Conservation (phyloP, 2,329 filamentous ascomycete genomes). For the Ceratocystis alfenasii region DNA sequence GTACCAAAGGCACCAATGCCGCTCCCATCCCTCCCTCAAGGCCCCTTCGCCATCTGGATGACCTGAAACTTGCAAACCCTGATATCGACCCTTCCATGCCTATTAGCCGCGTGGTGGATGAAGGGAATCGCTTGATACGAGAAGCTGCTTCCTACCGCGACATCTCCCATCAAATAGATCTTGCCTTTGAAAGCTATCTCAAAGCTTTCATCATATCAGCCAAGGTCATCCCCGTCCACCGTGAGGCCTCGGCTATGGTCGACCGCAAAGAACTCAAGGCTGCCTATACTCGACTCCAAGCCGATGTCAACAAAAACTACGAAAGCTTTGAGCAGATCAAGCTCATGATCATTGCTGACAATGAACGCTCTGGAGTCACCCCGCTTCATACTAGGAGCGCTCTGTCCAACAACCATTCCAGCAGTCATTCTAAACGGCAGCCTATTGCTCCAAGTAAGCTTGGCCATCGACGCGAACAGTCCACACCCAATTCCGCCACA, state of each 20-base stretch:
- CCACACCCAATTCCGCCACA: conserved; percentile 10
- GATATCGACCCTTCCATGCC: conserved; percentile 40
- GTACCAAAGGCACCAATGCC: conserved; percentile 27
- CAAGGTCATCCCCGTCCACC: conserved; percentile 63
- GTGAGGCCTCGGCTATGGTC: conserved; percentile 56
- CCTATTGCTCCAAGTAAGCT: background rate
- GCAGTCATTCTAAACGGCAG: background rate
- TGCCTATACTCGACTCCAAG: conserved; percentile 40
- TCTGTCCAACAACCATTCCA: background rate
- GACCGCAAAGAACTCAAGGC: conserved; percentile 40
- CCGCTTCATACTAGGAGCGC: conserved; percentile 28
- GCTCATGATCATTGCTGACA: conserved; percentile 49
- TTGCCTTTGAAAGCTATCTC: conserved; percentile 74
- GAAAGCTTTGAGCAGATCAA: conserved; percentile 47
- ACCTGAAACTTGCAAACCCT: conserved; percentile 37
- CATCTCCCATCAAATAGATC: conserved; percentile 51
- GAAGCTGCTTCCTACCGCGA: conserved; percentile 51
- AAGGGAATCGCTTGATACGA: conserved; percentile 42
- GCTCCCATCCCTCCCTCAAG: background rate
- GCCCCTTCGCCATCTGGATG: conserved; percentile 42
- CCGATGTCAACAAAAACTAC: conserved; percentile 38
- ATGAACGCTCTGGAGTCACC: conserved; percentile 47
- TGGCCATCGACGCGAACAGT: conserved; percentile 15
- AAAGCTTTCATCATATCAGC: conserved; percentile 68
- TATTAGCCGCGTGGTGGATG: conserved; percentile 42